phyloP scores from a whole-genome alignment of 2,329 filamentous ascomycete genomes.

The Alternaria ethzedia region DNA sequence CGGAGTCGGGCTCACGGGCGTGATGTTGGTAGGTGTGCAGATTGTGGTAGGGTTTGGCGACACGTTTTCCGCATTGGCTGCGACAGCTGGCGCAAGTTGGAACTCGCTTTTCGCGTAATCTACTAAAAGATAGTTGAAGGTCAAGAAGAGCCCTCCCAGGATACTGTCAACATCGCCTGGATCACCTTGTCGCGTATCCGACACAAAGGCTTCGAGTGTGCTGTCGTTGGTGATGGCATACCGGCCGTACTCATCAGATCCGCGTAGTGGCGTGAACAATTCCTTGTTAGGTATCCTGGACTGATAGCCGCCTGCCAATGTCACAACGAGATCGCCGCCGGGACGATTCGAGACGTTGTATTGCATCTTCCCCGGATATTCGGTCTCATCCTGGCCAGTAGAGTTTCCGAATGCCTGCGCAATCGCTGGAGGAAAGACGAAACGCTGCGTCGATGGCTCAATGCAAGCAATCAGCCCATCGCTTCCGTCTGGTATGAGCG shows the following conservation, averaged over 20 bases:
- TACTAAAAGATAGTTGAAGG: slow-evolving; percentile 16
- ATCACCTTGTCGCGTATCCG: slow-evolving; percentile 5
- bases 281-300: slow-evolving; percentile 13
- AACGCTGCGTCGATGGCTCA: slow-evolving; percentile 10
- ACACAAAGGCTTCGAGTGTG: slow-evolving; percentile 10
- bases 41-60: slow-evolving; percentile 2
- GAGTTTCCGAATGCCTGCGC: background rate
- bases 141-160: slow-evolving; percentile 13
- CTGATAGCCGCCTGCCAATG: slow-evolving; percentile 9
- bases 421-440: slow-evolving; percentile 7
- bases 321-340: slow-evolving; percentile 6
- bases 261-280: slow-evolving; percentile 12
- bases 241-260: slow-evolving; percentile 15
- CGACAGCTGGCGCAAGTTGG: slow-evolving; percentile 9
- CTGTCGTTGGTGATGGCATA: slow-evolving; percentile 14
- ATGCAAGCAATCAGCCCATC: slow-evolving; percentile 6
- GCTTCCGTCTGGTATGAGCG: background rate
- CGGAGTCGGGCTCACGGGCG: background rate
- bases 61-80: background rate
- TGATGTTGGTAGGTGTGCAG: background rate
- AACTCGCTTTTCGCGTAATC: slow-evolving; percentile 16
- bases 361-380: slow-evolving; percentile 5
- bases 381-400: slow-evolving; percentile 3
- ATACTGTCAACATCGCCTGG: slow-evolving; percentile 2
- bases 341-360: slow-evolving; percentile 6